These are phyloP conservation scores for Ophiostoma sp. DNA, from an alignment of 2,329 filamentous ascomycete species.

Conservation along the genomic window DNA sequence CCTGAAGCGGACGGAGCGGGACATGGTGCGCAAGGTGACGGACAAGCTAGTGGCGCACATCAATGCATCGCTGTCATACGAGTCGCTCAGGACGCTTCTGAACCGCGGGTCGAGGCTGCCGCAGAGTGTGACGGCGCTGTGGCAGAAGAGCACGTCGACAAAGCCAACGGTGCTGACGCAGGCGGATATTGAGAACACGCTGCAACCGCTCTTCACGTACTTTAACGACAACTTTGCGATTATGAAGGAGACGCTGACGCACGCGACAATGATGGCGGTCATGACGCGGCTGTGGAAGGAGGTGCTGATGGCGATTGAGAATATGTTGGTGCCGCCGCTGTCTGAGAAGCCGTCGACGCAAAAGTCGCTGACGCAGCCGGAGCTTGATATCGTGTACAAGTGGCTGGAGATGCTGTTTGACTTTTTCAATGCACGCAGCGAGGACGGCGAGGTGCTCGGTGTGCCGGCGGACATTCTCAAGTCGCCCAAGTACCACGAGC, in stretches of 20 bases:
- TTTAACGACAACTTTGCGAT: conserved; percentile 99
- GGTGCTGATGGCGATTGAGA: conserved; percentile 85
- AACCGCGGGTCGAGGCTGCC: conserved; percentile 48
- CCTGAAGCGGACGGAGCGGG: conserved; percentile 88
- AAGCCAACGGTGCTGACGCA: conserved; percentile 55
- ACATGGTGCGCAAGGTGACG: conserved; percentile 97
- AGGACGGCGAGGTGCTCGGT: conserved; percentile 73
- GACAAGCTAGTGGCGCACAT: conserved; percentile 98
- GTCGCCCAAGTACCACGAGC: conserved; percentile 96
- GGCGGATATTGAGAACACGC: conserved; percentile 70
- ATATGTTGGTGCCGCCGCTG: conserved; percentile 81
- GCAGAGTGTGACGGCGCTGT: conserved; percentile 63
- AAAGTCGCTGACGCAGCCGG: conserved; percentile 74
- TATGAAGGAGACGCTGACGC: conserved; percentile 94
- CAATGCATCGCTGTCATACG: conserved; percentile 76
- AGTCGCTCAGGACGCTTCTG: conserved; percentile 70
- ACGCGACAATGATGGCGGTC: conserved; percentile 94
- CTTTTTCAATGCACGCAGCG: conserved; percentile 92
- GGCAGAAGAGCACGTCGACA: conserved; percentile 55
- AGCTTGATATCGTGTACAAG: conserved; percentile 89
- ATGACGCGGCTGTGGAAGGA: conserved; percentile 99
- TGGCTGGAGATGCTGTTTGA: conserved; percentile 88
- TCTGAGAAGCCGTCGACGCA: conserved; percentile 92
- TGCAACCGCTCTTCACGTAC: conserved; percentile 83
- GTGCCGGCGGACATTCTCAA: conserved; percentile 89